Percentiles rank a stretch among this genome's conserved stretches.
Conservation (phyloP, 495 filamentous ascomycete genomes). For the Aspergillus carlsbadensis region DNA sequence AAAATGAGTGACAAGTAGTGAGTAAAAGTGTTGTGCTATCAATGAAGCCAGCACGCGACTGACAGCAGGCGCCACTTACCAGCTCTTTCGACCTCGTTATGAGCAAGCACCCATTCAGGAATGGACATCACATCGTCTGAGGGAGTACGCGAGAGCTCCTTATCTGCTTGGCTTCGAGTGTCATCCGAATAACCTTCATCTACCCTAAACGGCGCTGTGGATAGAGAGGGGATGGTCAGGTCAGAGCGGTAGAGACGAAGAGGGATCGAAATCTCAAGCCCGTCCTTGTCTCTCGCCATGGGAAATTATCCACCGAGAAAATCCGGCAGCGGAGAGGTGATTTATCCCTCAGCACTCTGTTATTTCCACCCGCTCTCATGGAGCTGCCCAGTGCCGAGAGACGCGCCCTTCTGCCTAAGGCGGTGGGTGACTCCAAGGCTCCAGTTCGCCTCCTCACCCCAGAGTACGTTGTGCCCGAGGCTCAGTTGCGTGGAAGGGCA, state of each 20-base stretch:
- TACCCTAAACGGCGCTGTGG: conserved; percentile 47
- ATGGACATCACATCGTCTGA: conserved; percentile 43
- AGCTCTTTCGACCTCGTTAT: conserved; percentile 54
- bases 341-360: background rate
- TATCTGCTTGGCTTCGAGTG: conserved; percentile 55
- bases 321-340: background rate
- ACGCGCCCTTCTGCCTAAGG: conserved; percentile 11
- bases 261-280: conserved; percentile 19
- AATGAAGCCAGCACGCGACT: conserved; percentile 2
- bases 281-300: conserved; percentile 35
- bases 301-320: background rate
- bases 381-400: background rate
- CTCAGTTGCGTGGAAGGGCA: no score
- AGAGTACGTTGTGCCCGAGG: no score
- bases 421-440: background rate
- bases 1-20: background rate
- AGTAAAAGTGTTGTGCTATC: conserved; percentile 6
- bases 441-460: background rate
- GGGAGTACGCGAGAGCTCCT: conserved; percentile 32
- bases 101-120: conserved; percentile 51
- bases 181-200: conserved; percentile 70
- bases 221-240: conserved; percentile 34
- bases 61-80: conserved; percentile 33
- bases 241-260: conserved; percentile 23
- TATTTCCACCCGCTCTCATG: background rate